phyloP scores from a whole-genome alignment of 2,329 filamentous ascomycete species.

The Aureobasidium leucospermi region DNA sequence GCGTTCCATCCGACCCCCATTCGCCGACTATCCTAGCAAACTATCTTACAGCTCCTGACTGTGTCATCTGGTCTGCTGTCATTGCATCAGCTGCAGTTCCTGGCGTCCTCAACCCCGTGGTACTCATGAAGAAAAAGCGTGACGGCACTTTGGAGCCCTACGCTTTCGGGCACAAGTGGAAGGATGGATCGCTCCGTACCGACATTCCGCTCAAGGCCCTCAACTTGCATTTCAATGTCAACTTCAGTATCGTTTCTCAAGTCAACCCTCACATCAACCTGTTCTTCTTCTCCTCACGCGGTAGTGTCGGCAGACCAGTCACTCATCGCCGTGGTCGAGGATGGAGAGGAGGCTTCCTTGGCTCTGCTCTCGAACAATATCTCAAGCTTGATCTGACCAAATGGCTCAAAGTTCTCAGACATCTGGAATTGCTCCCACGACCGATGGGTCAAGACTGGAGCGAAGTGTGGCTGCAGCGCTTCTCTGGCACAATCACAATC shows the following conservation, averaged over 20 bases:
- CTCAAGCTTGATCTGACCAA: constrained; percentile 95
- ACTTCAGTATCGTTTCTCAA: constrained; percentile 81
- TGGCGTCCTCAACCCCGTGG: constrained; percentile 89
- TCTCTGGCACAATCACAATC: constrained; percentile 90
- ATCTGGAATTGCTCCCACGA: constrained; percentile 83
- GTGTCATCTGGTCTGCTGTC: constrained; percentile 96
- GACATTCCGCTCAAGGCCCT: constrained; percentile 92
- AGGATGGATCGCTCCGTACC: constrained; percentile 87
- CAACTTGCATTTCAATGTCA: constrained; percentile 96
- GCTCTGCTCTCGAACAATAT: constrained; percentile 86
- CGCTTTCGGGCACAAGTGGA: constrained; percentile 98
- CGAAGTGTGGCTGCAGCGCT: constrained; percentile 91
- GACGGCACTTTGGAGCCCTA: constrained; percentile 77
- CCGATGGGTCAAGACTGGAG: constrained; percentile 94
- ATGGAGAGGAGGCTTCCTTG: constrained; percentile 92
- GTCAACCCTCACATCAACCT: constrained; percentile 98
- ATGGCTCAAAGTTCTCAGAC: constrained; percentile 90
- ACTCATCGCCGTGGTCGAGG: constrained; percentile 88
- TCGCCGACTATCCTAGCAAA: constrained; percentile 89
- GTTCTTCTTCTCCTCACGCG: constrained; percentile 95
- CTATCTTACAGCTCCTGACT: constrained; percentile 90
- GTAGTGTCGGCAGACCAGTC: constrained; percentile 84
- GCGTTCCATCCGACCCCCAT: constrained; percentile 91
- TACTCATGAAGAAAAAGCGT: constrained; percentile 78
- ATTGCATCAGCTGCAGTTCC: constrained; percentile 92